Base-by-base conservation (phyloP, 2,329 filamentous ascomycete species). In the Trichoderma sp. region DNA sequence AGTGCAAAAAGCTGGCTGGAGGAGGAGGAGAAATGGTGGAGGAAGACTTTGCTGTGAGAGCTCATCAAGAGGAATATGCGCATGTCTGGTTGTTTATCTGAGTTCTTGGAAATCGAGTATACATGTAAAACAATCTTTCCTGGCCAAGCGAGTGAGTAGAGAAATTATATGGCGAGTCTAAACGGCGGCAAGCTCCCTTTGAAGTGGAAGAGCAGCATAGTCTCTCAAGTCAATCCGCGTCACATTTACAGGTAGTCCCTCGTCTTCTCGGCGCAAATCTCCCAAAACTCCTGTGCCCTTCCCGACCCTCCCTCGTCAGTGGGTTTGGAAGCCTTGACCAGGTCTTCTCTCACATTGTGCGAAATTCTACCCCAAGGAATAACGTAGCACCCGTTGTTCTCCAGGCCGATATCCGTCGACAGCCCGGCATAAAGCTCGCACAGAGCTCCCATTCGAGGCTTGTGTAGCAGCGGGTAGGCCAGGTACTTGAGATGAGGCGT, bases 21-120 rank as follows among this genome's bases (percentile, higher is more conserved):
- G 39, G 77, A 82, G 65, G 80, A 82, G 66, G 80, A 81, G 65
- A 73, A 71, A 60, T 83, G 81, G 81, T 83, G 81, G 80, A 73
- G 73, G 63, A 78, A 73, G 67, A 78, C 77, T 0, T 56, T 81
- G 59, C 61, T 81, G 15, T 68, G 59, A 64, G 1, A 19, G 15
- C 17, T 60, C 81, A 15, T 68, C 55, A 60, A 2, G 19, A 19
- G 21, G 21, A 24, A 24, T 24, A 24, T 24, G 21, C 21, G 21
- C 21, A 24, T 24, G 21, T 2, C 21, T 24, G 21, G 21, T n/a
- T n/a, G n/a, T n/a, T n/a, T n/a, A n/a, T 34, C 9, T 10, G 3
- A 34, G 30, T 10, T 10, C 7, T 34, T 10, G 7, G 30, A 9
- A 34, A 10, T 9, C 9, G 30, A 10, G 30, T 9, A 10, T 34